A percentile compares a stretch with the other conserved stretches of the same genome.
These are phyloP conservation scores for Apostasia shenzhenica DNA, from an alignment of 106 monocot genomes.

Conservation along the genomic window DNA sequence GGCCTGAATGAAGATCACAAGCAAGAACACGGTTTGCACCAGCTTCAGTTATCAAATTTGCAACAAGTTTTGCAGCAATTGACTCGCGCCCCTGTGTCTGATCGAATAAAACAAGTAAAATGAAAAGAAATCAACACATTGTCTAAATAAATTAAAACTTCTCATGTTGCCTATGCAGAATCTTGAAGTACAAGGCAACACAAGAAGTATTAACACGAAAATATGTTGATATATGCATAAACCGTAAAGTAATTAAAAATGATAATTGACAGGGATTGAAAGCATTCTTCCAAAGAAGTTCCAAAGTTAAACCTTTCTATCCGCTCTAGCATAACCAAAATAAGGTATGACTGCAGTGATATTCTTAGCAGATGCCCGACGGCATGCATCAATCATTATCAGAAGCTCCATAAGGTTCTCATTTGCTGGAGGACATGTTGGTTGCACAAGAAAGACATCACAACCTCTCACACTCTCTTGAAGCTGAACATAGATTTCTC, in stretches of 20 bases:
- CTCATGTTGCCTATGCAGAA: too few relatives aligned
- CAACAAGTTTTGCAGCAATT: conserved; percentile 83
- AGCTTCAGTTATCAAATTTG: conserved; percentile 86
- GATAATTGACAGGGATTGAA: neutral
- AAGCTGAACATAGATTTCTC: conserved; percentile 86
- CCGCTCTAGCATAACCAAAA: conserved; percentile 92
- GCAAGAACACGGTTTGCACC: conserved; percentile 82
- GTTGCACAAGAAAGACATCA: conserved; percentile 86
- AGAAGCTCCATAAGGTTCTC: conserved; percentile 93
- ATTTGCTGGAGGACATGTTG: conserved; percentile 86
- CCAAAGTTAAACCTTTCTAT: conserved; percentile 55
- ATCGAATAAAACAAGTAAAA: conserved; percentile 1
- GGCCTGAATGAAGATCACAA: conserved; percentile 90
- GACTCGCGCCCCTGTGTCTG: conserved; percentile 92
- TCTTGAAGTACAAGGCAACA: too few relatives aligned
- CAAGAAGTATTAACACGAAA: neutral
- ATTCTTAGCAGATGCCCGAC: conserved; percentile 83
- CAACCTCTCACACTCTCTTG: conserved; percentile 91
- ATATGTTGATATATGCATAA: neutral
- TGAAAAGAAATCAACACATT: neutral
- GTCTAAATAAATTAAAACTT: too few relatives aligned
- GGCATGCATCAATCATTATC: conserved; percentile 93
- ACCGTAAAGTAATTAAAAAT: neutral
- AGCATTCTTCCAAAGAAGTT: conserved; percentile 2
- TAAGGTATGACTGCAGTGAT: conserved; percentile 92